Conservation (phyloP, 345 rosid species). For the Sisymbrium irio region DNA sequence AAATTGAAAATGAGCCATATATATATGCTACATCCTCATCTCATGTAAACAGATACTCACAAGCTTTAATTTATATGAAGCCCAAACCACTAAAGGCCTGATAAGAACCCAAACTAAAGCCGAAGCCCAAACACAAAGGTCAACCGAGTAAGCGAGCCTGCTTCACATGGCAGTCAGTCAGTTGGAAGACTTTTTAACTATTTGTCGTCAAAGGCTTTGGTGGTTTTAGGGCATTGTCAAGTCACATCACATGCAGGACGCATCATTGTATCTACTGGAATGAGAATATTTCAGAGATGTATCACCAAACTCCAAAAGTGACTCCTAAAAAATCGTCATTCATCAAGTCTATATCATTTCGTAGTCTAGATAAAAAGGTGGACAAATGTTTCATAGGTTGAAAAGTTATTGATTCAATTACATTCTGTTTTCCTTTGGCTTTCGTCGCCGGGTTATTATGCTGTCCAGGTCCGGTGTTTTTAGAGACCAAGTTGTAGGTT, state of each 20-base stretch:
- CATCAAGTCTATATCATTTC: neutral
- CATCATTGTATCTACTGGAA: neutral
- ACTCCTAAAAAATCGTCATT: neutral
- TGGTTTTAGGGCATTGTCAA: neutral
- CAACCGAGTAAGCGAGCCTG: constrained; percentile 2
- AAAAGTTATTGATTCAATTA: too few relatives aligned
- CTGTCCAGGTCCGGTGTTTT: constrained; percentile 20
- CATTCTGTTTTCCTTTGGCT: neutral
- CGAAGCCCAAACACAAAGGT: neutral
- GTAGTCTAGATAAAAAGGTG: neutral
- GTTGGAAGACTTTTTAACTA: neutral
- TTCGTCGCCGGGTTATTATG: neutral
- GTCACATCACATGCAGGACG: neutral
- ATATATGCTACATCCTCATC: constrained; percentile 10
- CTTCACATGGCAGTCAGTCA: neutral
- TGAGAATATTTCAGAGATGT: neutral
- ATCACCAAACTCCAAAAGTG: neutral
- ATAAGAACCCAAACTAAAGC: neutral
- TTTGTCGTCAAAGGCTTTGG: neutral
- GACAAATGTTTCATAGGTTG: neutral
- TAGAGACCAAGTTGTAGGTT: constrained; percentile 17
- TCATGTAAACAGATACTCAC: too few relatives aligned
- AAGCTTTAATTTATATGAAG: too few relatives aligned
- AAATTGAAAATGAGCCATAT: constrained; percentile 25
- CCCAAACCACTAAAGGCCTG: too few relatives aligned